Base-by-base conservation (phyloP, 345 rosid species). In the Syzygium grande region DNA sequence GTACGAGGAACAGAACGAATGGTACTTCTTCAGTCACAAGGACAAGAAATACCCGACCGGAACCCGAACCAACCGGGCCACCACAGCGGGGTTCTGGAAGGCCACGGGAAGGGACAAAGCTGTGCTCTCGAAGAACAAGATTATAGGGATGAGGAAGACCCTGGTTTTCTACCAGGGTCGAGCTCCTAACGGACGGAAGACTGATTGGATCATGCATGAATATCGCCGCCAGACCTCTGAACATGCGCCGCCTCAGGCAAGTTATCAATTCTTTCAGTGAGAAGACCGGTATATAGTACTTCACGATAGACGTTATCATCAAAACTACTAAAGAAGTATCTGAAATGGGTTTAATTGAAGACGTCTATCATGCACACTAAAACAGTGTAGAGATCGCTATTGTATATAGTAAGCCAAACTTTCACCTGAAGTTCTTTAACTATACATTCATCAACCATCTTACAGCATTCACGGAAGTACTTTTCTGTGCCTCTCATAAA, bases 21-120 rank as follows among this genome's bases (percentile, higher is more conserved):
- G 99, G 99, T 97, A 96, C 93, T 97, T 97, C 90, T 97, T 97
- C 94, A 97, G 98, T 89, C 97, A 97, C 91, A 97, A 97, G 89
- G 99, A 97, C 91, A 93, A 97, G 92, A 97, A 97, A 87, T 97
- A 96, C 84, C 99, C 99, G 5, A 97, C 99, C 1, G 99, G 99
- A 87, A 95, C 98, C 46, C 90, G 99, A 87, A 97, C 98, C 3
- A 96, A 97, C 86, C 89, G 99, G 89, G 99, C 99, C 46, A 97
- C 99, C 0, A 93, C 95, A 5, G 95, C 96, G 41, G 99, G 99
- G 21, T 97, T 97, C 89, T 97, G 99, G 99, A 97, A 97, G 92
- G 99, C 99, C 56, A 97, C 99, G 0, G 99, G 99, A 41, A 88
- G 99, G 88, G 99, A 97, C 92, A 96, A 97, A 91, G 97, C 99